A percentile compares a stretch with the other conserved stretches of the same genome.
These are phyloP conservation scores for Nicotiana tabacum DNA, from an alignment of 257 asterid species.

Conservation along the genomic window DNA sequence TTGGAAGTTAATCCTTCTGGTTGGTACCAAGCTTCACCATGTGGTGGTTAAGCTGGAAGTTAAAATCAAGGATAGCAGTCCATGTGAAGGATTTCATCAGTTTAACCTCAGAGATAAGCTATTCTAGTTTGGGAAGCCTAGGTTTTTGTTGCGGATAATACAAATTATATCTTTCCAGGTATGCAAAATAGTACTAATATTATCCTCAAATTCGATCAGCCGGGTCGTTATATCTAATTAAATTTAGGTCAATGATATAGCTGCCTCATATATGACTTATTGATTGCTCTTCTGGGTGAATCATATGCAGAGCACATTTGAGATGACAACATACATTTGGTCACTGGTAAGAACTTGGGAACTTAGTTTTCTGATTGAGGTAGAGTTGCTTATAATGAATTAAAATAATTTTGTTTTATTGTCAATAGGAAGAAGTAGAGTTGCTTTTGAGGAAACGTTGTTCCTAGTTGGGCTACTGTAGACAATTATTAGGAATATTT, in stretches of 20 bases:
- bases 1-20: constrained; percentile 66
- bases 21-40: constrained; percentile 85
- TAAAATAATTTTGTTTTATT: too few relatives aligned
- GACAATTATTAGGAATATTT: too few relatives aligned
- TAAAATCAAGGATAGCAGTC: constrained; percentile 61
- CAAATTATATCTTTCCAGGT: constrained; percentile 92
- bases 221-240: too few relatives aligned
- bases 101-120: constrained; percentile 88
- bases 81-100: constrained; percentile 46
- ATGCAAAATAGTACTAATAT: background rate
- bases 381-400: background rate
- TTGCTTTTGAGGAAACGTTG: too few relatives aligned
- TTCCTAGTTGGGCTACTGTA: too few relatives aligned
- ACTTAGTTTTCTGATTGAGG: too few relatives aligned
- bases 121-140: constrained; percentile 91
- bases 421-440: too few relatives aligned
- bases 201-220: background rate
- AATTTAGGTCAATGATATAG: background rate
- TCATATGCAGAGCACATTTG: too few relatives aligned
- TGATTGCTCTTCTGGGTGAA: too few relatives aligned
- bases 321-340: too few relatives aligned
- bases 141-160: constrained; percentile 68
- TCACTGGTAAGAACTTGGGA: too few relatives aligned
- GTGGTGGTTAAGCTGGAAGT: constrained; percentile 81
- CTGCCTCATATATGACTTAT: too few relatives aligned